Conservation (phyloP, 2,329 filamentous ascomycete genomes). For the Stagonosporopsis chrysanthemi region DNA sequence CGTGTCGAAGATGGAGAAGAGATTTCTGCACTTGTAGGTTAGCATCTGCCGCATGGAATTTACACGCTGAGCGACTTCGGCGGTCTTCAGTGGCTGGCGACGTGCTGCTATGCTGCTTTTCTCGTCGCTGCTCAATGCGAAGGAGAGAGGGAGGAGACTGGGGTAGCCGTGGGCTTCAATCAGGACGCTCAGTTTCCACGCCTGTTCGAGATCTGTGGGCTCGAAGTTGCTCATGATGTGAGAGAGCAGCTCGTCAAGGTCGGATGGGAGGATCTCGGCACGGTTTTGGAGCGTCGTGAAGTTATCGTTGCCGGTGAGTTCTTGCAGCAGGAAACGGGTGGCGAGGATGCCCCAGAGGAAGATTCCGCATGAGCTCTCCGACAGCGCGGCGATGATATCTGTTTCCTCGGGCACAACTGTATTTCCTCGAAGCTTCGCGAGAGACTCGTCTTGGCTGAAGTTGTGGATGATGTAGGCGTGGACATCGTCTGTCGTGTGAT, state of each 20-base stretch:
- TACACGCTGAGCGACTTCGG: constrained; percentile 26
- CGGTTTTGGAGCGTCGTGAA: constrained; percentile 33
- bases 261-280: constrained; percentile 33
- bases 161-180: constrained; percentile 34
- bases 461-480: constrained; percentile 26
- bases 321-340: constrained; percentile 33
- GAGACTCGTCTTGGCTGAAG: constrained; percentile 28
- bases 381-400: constrained; percentile 29
- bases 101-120: constrained; percentile 28
- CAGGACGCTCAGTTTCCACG: constrained; percentile 33
- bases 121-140: constrained; percentile 31
- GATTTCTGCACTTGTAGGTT: constrained; percentile 27
- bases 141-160: constrained; percentile 34
- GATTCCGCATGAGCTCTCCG: constrained; percentile 36
- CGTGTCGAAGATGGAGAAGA: constrained; percentile 36
- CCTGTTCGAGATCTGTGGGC: constrained; percentile 26
- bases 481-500: constrained; percentile 31
- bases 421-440: constrained; percentile 33
- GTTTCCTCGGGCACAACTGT: constrained; percentile 32
- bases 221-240: constrained; percentile 35
- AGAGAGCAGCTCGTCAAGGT: constrained; percentile 35
- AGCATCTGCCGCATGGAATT: constrained; percentile 30
- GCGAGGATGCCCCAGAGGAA: constrained; percentile 41
- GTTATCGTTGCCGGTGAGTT: constrained; percentile 29
- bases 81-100: constrained; percentile 26